Evolutionary conservation across 2,329 filamentous ascomycete species (phyloP).

Genomic region (Cladophialophora carrionii): DNA sequence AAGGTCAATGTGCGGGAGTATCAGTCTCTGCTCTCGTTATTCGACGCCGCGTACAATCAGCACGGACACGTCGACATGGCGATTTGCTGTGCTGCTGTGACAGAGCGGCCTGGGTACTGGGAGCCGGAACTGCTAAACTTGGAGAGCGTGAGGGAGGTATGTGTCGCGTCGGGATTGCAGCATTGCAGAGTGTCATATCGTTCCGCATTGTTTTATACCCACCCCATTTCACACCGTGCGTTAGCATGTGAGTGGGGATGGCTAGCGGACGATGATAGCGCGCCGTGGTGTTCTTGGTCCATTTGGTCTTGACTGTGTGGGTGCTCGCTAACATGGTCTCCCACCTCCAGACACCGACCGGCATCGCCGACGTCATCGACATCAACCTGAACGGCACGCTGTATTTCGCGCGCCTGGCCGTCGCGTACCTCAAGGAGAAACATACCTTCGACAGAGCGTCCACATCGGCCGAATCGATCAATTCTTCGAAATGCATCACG

Average conservation of each 20-base stretch:
- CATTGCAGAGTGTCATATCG: not conserved
- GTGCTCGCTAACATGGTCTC: not conserved
- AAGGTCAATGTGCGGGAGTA: slow-evolving; percentile 52
- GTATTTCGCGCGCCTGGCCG: slow-evolving; percentile 55
- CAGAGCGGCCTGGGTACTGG: slow-evolving; percentile 43
- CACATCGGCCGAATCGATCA: slow-evolving; percentile 25
- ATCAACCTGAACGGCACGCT: slow-evolving; percentile 48
- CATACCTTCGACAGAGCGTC: slow-evolving; percentile 24
- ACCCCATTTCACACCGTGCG: too few species aligned
- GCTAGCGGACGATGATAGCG: not conserved
- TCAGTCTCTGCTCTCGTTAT: slow-evolving; percentile 51
- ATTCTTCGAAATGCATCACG: slow-evolving; percentile 45
- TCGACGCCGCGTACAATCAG: slow-evolving; percentile 50
- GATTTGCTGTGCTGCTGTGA: slow-evolving; percentile 53
- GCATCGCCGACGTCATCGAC: slow-evolving; percentile 40
- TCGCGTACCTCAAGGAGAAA: slow-evolving; percentile 51
- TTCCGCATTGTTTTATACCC: not conserved
- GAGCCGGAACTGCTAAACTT: slow-evolving; percentile 33
- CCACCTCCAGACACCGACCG: slow-evolving; percentile 26
- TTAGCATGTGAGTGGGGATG: not conserved
- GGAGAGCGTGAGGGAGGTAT: slow-evolving; percentile 30
- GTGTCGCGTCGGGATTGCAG: not conserved
- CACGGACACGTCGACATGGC: slow-evolving; percentile 55
- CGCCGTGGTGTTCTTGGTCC: not conserved
- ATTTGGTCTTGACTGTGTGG: not conserved